Base-by-base conservation (phyloP, 139 green algal species). In the Micractinium conductrix region DNA sequence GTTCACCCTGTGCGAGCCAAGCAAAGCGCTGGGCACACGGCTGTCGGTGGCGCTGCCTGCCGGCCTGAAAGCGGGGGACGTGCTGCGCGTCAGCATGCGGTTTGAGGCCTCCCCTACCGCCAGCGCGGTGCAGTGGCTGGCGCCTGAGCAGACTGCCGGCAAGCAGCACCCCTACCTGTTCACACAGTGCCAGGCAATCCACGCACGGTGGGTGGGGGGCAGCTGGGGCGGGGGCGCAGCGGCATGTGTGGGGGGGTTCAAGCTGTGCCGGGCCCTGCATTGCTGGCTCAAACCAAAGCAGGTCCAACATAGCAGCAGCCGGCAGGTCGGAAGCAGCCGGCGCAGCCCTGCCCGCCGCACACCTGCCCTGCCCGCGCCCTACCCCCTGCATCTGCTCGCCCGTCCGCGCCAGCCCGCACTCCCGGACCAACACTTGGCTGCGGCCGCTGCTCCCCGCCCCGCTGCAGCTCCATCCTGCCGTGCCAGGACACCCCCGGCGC, bases 151-250 rank as follows among this genome's bases (percentile, higher is more conserved):
- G 87, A 99, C 96, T 0, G 90, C 92, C 10, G 96, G 96, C 44
- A 93, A 93, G 33, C 50, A 88, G 70, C 93, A 97, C 42, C 95
- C 96, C 42, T 98, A 96, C 89, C 91, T 98, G 6, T 99, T 98
- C 90, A 96, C 93, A 8, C 93, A 98, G 91, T 99, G 96, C 92
- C 96, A 99, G 86, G 95, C 96, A 74, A 99, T 99, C 71, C 96
- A 99, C 79, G 96, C 96, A 0, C 84, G 76, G 76, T 82, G 76
- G 30, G 76, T 21, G n/a, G n/a, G n/a, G n/a, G n/a, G n/a, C n/a
- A n/a, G n/a, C n/a, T n/a, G n/a, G n/a, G n/a, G n/a, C n/a, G n/a
- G n/a, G n/a, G n/a, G n/a, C n/a, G n/a, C n/a, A n/a, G n/a, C n/a
- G n/a, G n/a, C n/a, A n/a, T n/a, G n/a, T n/a, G n/a, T n/a, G n/a